Evolutionary conservation across 208 protist genomes (phyloP).

Genomic region (Wallacemonas sp.): DNA sequence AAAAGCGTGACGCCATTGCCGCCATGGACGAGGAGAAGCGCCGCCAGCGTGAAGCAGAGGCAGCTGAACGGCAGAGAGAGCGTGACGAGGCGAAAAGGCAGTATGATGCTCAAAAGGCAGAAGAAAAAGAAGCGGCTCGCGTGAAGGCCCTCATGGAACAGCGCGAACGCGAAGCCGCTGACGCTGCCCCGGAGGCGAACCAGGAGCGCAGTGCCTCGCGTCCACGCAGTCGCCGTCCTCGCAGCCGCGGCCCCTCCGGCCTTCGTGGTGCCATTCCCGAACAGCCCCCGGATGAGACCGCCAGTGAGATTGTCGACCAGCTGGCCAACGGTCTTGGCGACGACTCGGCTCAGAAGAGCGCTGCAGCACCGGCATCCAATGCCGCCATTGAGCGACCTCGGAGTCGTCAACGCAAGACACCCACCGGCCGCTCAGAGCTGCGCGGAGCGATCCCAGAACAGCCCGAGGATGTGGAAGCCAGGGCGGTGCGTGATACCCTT

Average conservation of each 20-base stretch:
- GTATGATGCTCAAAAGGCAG: conserved; percentile 33
- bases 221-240: conserved; percentile 41
- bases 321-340: conserved; percentile 3
- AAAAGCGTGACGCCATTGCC: conserved; percentile 29
- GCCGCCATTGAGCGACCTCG: conserved; percentile 17
- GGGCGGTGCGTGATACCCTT: conserved; percentile 37
- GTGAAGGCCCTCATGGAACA: conserved; percentile 37
- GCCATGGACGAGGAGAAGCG: conserved; percentile 46
- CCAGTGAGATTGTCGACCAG: conserved; percentile 43
- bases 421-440: conserved; percentile 36
- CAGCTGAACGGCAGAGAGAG: conserved; percentile 31
- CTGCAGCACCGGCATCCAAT: neutral
- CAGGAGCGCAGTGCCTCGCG: conserved; percentile 34
- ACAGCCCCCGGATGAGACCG: conserved; percentile 63
- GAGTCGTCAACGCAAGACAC: conserved; percentile 33
- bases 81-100: conserved; percentile 38
- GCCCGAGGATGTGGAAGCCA: conserved; percentile 50
- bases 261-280: conserved; percentile 60
- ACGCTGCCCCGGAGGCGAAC: conserved; percentile 18
- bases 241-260: conserved; percentile 33
- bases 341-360: neutral
- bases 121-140: conserved; percentile 46
- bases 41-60: conserved; percentile 24
- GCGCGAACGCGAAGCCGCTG: conserved; percentile 19
- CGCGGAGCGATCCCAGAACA: conserved; percentile 63